A percentile compares a stretch with the other conserved stretches of the same genome.
Evolutionary conservation across 352 stramenopile species (phyloP).

Genomic region (Phytophthora pistaciae): DNA sequence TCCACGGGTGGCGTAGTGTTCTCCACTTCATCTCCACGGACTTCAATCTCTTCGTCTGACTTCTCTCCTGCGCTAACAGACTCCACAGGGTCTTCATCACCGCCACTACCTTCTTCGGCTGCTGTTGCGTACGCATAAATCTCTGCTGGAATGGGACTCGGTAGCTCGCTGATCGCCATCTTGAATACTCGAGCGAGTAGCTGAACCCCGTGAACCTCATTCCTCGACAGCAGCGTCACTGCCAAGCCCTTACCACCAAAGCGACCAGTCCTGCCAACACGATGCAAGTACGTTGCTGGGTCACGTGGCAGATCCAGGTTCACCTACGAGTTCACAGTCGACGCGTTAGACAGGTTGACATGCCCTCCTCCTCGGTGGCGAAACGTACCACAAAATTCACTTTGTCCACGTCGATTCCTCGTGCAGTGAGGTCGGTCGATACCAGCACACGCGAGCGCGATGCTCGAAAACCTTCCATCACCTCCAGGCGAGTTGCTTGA

Average conservation of each 20-base stretch:
- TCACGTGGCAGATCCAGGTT: constrained; percentile 81
- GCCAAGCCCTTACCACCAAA: constrained; percentile 81
- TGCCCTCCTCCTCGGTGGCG: not conserved
- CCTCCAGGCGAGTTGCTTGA: constrained; percentile 62
- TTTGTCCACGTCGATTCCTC: constrained; percentile 80
- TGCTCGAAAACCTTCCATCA: constrained; percentile 71
- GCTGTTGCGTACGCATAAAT: constrained; percentile 49
- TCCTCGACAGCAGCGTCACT: constrained; percentile 63
- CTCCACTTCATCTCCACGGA: not conserved
- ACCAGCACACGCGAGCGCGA: constrained; percentile 70
- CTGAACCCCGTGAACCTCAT: constrained; percentile 63
- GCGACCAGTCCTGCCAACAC: constrained; percentile 75
- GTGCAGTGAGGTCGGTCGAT: constrained; percentile 79
- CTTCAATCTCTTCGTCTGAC: not conserved
- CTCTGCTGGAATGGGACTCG: constrained; percentile 51
- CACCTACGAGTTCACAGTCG: constrained; percentile 36
- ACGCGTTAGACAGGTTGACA: not conserved
- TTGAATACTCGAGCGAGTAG: constrained; percentile 75
- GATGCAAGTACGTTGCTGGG: constrained; percentile 82
- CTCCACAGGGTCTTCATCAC: not conserved
- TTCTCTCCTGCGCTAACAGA: not conserved
- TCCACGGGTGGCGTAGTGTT: not conserved
- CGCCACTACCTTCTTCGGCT: constrained; percentile 10
- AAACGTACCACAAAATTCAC: constrained; percentile 77
- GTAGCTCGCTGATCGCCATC: constrained; percentile 68